Conservation (phyloP, 139 green algal genomes). For the Dunaliella primolecta region DNA sequence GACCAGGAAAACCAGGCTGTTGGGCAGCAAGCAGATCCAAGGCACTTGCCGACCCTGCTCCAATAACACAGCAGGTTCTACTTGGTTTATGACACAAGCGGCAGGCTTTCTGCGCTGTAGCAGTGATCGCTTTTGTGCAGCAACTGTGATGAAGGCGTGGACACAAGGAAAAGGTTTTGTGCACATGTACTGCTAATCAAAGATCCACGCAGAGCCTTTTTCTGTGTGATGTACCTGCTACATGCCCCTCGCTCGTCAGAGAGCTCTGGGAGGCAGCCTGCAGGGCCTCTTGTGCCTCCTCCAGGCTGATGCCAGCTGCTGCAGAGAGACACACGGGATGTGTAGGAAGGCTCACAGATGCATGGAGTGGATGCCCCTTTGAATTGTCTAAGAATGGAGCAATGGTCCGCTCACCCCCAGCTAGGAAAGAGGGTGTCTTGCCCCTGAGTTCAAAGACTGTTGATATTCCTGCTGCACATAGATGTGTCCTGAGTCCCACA, state of each 20-base stretch:
- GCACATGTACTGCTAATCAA: too few relatives aligned
- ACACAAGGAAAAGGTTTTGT: too few relatives aligned
- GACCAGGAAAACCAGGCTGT: too few relatives aligned
- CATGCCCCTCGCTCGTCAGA: background rate
- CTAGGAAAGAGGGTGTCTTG: background rate
- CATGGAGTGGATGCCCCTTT: too few relatives aligned
- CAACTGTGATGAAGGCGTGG: too few relatives aligned
- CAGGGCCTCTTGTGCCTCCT: conserved; percentile 40
- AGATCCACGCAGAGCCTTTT: too few relatives aligned
- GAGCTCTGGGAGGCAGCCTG: background rate
- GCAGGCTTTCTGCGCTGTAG: background rate
- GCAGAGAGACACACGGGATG: background rate
- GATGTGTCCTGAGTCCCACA: conserved; percentile 20
- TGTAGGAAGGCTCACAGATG: too few relatives aligned
- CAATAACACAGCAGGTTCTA: conserved; percentile 1
- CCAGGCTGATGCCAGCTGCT: conserved; percentile 25
- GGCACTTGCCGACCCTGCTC: background rate
- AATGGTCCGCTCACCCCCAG: too few relatives aligned
- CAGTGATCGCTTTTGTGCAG: too few relatives aligned
- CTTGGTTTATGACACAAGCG: background rate
- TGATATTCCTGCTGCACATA: conserved; percentile 21
- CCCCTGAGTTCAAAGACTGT: conserved; percentile 21
- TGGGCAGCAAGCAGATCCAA: background rate
- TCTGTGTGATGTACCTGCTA: background rate
- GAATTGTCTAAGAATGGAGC: too few relatives aligned